Conservation (phyloP, 1,139 yeast species). For the Suhomyces maxii region DNA sequence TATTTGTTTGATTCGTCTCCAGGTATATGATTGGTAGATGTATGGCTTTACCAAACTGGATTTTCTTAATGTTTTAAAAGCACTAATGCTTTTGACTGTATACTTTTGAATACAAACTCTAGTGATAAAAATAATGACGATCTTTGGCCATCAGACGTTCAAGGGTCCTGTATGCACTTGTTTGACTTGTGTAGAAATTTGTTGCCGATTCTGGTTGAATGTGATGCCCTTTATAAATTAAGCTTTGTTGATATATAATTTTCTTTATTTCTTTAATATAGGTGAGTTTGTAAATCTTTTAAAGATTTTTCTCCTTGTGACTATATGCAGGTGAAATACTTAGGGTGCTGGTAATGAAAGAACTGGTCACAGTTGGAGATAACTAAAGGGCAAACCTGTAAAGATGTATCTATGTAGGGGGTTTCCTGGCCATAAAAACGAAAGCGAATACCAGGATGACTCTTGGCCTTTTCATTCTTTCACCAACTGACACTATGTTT, state of each 20-base stretch:
- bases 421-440: too few relatives aligned
- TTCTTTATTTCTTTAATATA: background rate
- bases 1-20: background rate
- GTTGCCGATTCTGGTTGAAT: background rate
- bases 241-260: background rate
- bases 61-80: too few relatives aligned
- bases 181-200: background rate
- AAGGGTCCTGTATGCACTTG: background rate
- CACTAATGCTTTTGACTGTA: background rate
- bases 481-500: too few relatives aligned
- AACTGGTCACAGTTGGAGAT: background rate
- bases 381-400: background rate
- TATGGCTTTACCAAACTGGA: too few relatives aligned
- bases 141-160: slow-evolving; percentile 4
- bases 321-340: slow-evolving; percentile 4
- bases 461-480: too few relatives aligned
- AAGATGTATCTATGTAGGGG: too few relatives aligned
- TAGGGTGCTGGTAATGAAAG: slow-evolving; percentile 1
- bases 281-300: slow-evolving; percentile 5
- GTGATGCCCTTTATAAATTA: background rate
- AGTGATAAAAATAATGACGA: background rate
- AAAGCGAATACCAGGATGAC: too few relatives aligned
- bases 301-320: slow-evolving; percentile 9
- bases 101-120: background rate
- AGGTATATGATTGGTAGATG: background rate